phyloP scores from a whole-genome alignment of 2,329 filamentous ascomycete genomes.

The Fusarium hostae region DNA sequence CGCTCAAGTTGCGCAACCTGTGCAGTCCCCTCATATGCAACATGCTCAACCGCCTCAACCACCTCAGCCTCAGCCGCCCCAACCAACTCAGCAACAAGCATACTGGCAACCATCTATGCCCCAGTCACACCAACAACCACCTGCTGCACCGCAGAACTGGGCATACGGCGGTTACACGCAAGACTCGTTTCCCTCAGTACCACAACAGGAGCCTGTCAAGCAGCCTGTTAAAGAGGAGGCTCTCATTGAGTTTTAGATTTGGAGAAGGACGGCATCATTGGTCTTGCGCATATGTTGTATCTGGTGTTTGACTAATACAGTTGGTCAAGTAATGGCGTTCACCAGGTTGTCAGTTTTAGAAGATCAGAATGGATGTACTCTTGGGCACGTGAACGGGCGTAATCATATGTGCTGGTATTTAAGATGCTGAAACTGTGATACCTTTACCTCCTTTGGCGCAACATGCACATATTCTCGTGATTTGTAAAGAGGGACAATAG shows the following conservation, averaged over 20 bases:
- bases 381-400: background rate
- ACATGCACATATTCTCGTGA: background rate
- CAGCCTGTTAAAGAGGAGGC: conserved; percentile 76
- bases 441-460: background rate
- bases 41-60: conserved; percentile 49
- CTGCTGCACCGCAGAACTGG: conserved; percentile 54
- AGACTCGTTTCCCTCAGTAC: conserved; percentile 72
- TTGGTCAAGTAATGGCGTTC: conserved; percentile 25
- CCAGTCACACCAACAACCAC: conserved; percentile 45
- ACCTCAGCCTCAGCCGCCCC: conserved; percentile 46
- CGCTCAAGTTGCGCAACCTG: conserved; percentile 20
- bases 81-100: conserved; percentile 43
- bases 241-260: conserved; percentile 76
- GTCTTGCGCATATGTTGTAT: background rate
- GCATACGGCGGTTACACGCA: conserved; percentile 64
- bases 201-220: conserved; percentile 55
- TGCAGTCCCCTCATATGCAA: conserved; percentile 27
- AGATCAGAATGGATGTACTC: conserved; percentile 20
- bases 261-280: background rate
- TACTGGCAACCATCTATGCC: conserved; percentile 53
- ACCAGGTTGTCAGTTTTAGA: conserved; percentile 17
- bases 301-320: background rate
- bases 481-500: background rate
- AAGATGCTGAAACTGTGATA: conserved; percentile 14
- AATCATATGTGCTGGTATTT: conserved; percentile 3